Conservation (phyloP, 495 filamentous ascomycete species). For the Opeltia flavorubescens region DNA sequence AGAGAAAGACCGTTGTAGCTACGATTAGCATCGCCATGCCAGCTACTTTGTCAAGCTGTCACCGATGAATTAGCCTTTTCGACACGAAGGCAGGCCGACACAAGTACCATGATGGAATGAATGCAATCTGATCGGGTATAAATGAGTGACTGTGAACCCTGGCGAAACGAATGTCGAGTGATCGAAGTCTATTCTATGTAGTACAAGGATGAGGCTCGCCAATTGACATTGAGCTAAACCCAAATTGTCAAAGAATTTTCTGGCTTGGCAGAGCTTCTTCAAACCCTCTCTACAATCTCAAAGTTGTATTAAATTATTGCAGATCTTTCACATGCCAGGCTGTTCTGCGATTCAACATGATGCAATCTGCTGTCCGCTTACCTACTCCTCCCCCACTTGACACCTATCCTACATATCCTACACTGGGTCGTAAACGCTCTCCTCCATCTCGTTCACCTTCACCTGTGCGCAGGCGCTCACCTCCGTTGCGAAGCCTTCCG, state of each 20-base stretch:
- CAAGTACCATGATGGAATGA: not conserved
- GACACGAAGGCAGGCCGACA: too few relatives aligned
- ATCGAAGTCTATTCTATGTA: too few relatives aligned
- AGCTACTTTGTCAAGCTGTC: constrained; percentile 84
- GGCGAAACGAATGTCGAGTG: too few relatives aligned
- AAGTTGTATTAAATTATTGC: not conserved
- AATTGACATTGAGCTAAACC: not conserved
- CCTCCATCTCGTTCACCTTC: constrained; percentile 51
- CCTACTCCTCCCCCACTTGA: constrained; percentile 48
- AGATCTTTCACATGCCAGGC: not conserved
- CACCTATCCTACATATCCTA: constrained; percentile 29
- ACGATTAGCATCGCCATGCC: constrained; percentile 95
- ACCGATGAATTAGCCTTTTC: not conserved
- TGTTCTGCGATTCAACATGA: constrained; percentile 16
- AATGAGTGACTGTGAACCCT: too few relatives aligned
- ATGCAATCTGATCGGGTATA: too few relatives aligned
- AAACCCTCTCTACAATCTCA: too few relatives aligned
- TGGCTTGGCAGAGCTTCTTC: not conserved
- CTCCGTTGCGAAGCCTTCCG: constrained; percentile 25
- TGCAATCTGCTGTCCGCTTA: constrained; percentile 55
- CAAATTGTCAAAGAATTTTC: not conserved
- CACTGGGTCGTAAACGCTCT: constrained; percentile 44
- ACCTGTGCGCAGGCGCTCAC: constrained; percentile 45
- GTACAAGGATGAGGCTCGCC: too few relatives aligned
- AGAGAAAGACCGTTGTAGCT: constrained; percentile 90